These are phyloP conservation scores for Boletus bicolor DNA, from an alignment of 768 basidiomycete species.

Conservation along the genomic window DNA sequence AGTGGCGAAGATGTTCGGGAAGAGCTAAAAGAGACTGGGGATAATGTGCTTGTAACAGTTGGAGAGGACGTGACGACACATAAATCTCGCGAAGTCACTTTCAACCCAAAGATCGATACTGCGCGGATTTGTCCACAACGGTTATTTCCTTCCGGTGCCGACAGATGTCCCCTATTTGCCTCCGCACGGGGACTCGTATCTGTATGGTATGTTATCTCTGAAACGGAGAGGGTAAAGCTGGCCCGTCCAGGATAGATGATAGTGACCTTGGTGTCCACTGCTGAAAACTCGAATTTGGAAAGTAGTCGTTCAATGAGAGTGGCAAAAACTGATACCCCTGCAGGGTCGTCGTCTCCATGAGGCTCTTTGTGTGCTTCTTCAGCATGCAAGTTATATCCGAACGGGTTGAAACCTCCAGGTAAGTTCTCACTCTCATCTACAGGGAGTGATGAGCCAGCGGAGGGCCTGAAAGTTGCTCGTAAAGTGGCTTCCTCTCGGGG, in stretches of 20 bases:
- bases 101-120: conserved; percentile 55
- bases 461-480: conserved; percentile 62
- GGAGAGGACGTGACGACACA: conserved; percentile 19
- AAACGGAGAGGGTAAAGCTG: conserved; percentile 56
- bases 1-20: conserved; percentile 11
- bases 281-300: conserved; percentile 75
- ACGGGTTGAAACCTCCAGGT: conserved; percentile 69
- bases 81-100: conserved; percentile 50
- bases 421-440: conserved; percentile 43
- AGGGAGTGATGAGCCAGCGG: conserved; percentile 27
- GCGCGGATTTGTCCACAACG: conserved; percentile 39
- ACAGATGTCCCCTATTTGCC: conserved; percentile 27
- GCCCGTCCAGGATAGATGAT: conserved; percentile 63
- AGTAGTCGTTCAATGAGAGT: conserved; percentile 76
- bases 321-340: conserved; percentile 78
- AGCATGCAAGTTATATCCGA: conserved; percentile 29
- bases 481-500: conserved; percentile 68
- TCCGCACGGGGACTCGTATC: conserved; percentile 14
- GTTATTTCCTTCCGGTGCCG: conserved; percentile 13
- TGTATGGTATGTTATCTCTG: conserved; percentile 58
- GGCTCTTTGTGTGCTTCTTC: conserved; percentile 35
- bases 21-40: conserved; percentile 26
- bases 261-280: conserved; percentile 62
- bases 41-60: conserved; percentile 21
- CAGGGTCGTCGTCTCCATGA: conserved; percentile 53